These are phyloP conservation scores for Polytrichum commune DNA, from an alignment of 225 moss, liverwort and hornwort species.

Conservation along the genomic window DNA sequence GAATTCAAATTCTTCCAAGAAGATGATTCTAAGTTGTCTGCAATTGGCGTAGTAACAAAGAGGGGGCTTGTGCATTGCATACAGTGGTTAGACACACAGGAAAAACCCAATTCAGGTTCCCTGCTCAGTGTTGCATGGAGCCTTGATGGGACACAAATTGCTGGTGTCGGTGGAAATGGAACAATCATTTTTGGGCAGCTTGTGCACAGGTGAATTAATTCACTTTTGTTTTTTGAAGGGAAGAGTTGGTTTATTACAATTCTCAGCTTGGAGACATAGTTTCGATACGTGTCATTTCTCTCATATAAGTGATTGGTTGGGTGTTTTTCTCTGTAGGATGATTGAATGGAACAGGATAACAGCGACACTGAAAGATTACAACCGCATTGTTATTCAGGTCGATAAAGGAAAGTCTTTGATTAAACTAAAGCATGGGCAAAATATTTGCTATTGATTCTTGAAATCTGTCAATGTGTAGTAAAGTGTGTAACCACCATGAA, in stretches of 20 bases:
- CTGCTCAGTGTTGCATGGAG: conserved; percentile 77
- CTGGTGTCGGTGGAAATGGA: conserved; percentile 51
- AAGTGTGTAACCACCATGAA: too few relatives aligned
- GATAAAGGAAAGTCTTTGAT: neutral
- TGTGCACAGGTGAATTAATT: conserved; percentile 49
- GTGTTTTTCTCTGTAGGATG: conserved; percentile 7
- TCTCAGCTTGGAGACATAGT: too few relatives aligned
- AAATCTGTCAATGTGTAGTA: neutral
- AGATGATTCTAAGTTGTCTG: too few relatives aligned
- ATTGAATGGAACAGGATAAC: conserved; percentile 63
- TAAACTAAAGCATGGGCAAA: too few relatives aligned
- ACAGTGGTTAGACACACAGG: conserved; percentile 74
- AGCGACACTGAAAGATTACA: conserved; percentile 48
- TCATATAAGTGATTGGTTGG: too few relatives aligned
- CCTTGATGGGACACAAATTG: conserved; percentile 82
- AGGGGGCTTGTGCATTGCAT: neutral
- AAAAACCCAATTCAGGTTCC: conserved; percentile 42
- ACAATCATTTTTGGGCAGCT: conserved; percentile 66
- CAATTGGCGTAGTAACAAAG: neutral
- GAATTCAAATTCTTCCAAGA: too few relatives aligned
- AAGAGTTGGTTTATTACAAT: too few relatives aligned
- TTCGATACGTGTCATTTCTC: too few relatives aligned
- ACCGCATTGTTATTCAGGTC: conserved; percentile 70
- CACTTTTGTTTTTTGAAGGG: too few relatives aligned
- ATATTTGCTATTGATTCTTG: neutral